Percentiles rank a stretch among this genome's conserved stretches.
Conservation (phyloP, 2,329 filamentous ascomycete species). For the Verticillium albo-atrum region DNA sequence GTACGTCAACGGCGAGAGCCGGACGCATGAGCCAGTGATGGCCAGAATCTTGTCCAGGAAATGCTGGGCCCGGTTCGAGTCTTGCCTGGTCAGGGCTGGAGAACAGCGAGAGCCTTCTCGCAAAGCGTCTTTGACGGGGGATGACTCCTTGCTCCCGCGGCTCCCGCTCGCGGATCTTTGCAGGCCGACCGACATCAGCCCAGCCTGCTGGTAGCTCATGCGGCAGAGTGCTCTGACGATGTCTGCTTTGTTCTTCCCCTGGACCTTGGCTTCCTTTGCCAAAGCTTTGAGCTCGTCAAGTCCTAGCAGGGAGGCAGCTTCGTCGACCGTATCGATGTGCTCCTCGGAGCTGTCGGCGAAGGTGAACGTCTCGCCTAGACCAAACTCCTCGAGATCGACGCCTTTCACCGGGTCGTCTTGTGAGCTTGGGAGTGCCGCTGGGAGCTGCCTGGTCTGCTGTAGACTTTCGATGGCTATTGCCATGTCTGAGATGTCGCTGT, state of each 20-base stretch:
- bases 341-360: constrained; percentile 79
- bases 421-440: constrained; percentile 23
- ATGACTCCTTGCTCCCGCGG: constrained; percentile 33
- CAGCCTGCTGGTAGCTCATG: constrained; percentile 69
- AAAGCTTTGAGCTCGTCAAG: constrained; percentile 82
- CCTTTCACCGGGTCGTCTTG: constrained; percentile 17
- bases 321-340: constrained; percentile 71
- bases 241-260: constrained; percentile 84
- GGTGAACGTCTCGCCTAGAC: constrained; percentile 55
- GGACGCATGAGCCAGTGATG: constrained; percentile 77
- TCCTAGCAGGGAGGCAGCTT: constrained; percentile 76
- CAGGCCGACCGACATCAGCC: constrained; percentile 66
- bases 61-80: constrained; percentile 65
- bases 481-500: constrained; percentile 76
- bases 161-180: constrained; percentile 56
- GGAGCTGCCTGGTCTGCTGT: constrained; percentile 54
- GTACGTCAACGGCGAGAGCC: constrained; percentile 67
- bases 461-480: constrained; percentile 60
- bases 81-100: constrained; percentile 20
- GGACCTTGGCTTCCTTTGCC: constrained; percentile 80
- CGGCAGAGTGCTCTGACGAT: constrained; percentile 69
- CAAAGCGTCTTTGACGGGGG: constrained; percentile 34
- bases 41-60: constrained; percentile 74
- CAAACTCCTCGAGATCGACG: constrained; percentile 33
- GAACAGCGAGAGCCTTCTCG: constrained; percentile 24